Conservation (phyloP, 805 yeast genomes). For the Teunomyces panamensis region DNA sequence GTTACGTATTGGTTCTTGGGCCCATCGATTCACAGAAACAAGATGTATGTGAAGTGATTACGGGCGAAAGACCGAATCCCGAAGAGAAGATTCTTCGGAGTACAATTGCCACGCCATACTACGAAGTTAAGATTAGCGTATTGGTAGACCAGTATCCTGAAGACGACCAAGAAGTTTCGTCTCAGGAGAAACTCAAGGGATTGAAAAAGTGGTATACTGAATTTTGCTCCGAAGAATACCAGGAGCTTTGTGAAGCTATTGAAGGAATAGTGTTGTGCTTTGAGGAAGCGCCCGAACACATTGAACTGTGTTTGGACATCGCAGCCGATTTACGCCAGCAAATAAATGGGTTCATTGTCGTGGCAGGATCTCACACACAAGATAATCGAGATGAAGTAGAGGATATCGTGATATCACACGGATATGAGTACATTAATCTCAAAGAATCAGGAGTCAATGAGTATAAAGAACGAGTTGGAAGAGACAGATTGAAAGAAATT, state of each 20-base stretch:
- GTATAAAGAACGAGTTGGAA: constrained; percentile 42
- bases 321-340: constrained; percentile 10
- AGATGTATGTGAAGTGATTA: constrained; percentile 17
- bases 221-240: constrained; percentile 32
- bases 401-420: constrained; percentile 34
- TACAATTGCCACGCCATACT: constrained; percentile 30
- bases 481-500: constrained; percentile 42
- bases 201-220: constrained; percentile 40
- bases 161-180: constrained; percentile 1
- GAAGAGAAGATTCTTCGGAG: constrained; percentile 18
- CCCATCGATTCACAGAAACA: constrained; percentile 42
- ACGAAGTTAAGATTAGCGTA: constrained; percentile 23
- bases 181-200: constrained; percentile 9
- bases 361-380: constrained; percentile 11
- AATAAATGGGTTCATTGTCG: constrained; percentile 35
- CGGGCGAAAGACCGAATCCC: neutral
- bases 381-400: constrained; percentile 28
- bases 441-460: constrained; percentile 36
- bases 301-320: constrained; percentile 14
- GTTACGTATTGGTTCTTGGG: constrained; percentile 47
- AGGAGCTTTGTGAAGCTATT: constrained; percentile 43
- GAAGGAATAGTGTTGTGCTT: constrained; percentile 47
- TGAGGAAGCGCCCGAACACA: constrained; percentile 16
- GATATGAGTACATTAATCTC: constrained; percentile 43
- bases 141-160: constrained; percentile 39